Base-by-base conservation (phyloP, 352 stramenopile genomes). In the Globisporangium abappressorium region DNA sequence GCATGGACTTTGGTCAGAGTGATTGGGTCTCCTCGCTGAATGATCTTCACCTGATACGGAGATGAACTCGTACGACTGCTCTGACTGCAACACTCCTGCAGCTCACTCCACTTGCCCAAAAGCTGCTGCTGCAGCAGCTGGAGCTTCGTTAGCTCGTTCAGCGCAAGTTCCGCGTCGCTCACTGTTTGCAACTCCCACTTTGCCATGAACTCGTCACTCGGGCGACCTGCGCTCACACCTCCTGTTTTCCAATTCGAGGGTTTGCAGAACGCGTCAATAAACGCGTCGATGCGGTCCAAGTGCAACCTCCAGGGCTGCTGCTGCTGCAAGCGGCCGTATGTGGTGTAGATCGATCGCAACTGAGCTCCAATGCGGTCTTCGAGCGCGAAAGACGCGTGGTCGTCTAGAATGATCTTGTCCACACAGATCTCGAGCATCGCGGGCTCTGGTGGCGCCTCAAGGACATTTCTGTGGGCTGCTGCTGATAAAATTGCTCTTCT, bases 301-400 rank as follows among this genome's bases (percentile, higher is more conserved):
- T 75, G 72, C 7, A 83, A 26, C 5, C 70, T 54, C 82, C 84
- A 92, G 14, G 75, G 74, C 63, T 89, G 77, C 28, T 75, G 66
- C 67, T 82, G 75, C 30, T 93, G 69, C 33, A 87, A 66, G 30
- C 77, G 68, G 28, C 66, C 73, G 62, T 95, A 95, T 1, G 80
- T 77, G 2, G 69, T 65, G 38, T 86, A 85, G 6, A 92, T 69
- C 28, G 77, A 76, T 8, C 81, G 79, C 8, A 97, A 55, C 66
- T 93, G 80, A 14, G 81, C 76, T 24, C 76, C 68, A n/a, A 94
- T 57, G 53, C 85, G 76, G 43, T 96, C 90, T 28, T 79, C 76
- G 1, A 92, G 67, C 26, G 75, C 67, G 63, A 96, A 95, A 5
- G 72, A 68, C 3, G 63, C 74, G 65, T 97, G 85, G 60, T 97